Evolutionary conservation across 345 rosid species (phyloP), one percentile per base, ranked within the genome.

Genomic region (Arabis alpina): DNA sequence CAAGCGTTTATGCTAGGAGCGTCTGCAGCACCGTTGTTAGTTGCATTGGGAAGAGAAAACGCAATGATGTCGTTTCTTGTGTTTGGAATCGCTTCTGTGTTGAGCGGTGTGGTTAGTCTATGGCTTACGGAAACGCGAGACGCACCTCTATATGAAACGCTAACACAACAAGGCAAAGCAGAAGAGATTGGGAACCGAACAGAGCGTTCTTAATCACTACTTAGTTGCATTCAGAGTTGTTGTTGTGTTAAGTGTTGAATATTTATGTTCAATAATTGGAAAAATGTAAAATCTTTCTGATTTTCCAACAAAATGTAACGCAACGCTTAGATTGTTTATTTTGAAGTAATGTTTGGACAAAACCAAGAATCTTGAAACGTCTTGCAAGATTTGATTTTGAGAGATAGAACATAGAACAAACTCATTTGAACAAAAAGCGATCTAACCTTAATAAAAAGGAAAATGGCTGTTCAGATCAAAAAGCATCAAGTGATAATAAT

Each of bases 1-100:
- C 95, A 83, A 10, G 75, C 88, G 6, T 64, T 80, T 69, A 89
- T 83, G 93, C n/a, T 88, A 11, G 97, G 96, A 24, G 97, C 93
- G 44, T 86, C 96, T 0, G 71, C 85, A 3, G 85, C 93, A 1
- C 96, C 93, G 0, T 16, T 86, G 70, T 53, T 87, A 10, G 97
- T 91, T 10, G 90, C 76, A 0, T 40, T 83, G 25, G 89, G 97
- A 23, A 82, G 89, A 0, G 36, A 77, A 28, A 82, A 81, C 23
- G 87, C 87, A 0, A 77, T 82, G 10, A 51, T 87, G 24, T 87
- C 96, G 1, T 89, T 89, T 54, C 11, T 85, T 0, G 64, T 84
- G n/a, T 84, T 89, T 45, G 93, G 90, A 6, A 37, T 54, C 2
- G 70, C 81, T 4, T 76, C 91, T 10, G 71, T 86, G n/a, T 13